Conservation (phyloP, 2,329 filamentous ascomycete genomes). For the Juglanconis juglandina region DNA sequence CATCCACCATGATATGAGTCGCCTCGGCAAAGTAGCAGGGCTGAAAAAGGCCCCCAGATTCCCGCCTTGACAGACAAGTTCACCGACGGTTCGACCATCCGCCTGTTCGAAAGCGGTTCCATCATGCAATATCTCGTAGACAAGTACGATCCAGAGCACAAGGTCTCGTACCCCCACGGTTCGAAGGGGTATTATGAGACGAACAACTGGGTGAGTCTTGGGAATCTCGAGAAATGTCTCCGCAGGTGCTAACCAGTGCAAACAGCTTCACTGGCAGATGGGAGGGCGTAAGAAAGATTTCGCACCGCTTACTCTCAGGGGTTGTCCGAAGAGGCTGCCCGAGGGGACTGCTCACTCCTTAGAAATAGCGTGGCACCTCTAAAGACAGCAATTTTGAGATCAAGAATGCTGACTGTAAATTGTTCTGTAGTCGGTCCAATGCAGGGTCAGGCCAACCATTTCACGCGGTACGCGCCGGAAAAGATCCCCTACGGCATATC, state of each 20-base stretch:
- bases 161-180: constrained; percentile 71
- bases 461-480: constrained; percentile 76
- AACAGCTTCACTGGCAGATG: constrained; percentile 69
- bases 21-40: background rate
- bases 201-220: constrained; percentile 63
- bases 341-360: background rate
- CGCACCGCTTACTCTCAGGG: background rate
- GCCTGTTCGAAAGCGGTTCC: constrained; percentile 73
- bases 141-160: constrained; percentile 73
- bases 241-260: background rate
- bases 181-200: constrained; percentile 72
- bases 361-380: background rate
- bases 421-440: constrained; percentile 62
- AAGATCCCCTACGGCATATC: constrained; percentile 79
- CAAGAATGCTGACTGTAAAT: background rate
- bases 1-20: background rate
- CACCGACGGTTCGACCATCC: constrained; percentile 65
- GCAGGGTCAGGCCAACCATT: constrained; percentile 81
- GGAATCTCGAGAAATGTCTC: too few relatives aligned
- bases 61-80: constrained; percentile 77
- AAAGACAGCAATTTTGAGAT: background rate
- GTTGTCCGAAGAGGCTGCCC: background rate
- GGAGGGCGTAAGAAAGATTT: constrained; percentile 47
- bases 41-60: constrained; percentile 49
- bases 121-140: constrained; percentile 79